Evolutionary conservation across 2,329 filamentous ascomycete genomes (phyloP).

Genomic region (Aspergillus thermomutatus): DNA sequence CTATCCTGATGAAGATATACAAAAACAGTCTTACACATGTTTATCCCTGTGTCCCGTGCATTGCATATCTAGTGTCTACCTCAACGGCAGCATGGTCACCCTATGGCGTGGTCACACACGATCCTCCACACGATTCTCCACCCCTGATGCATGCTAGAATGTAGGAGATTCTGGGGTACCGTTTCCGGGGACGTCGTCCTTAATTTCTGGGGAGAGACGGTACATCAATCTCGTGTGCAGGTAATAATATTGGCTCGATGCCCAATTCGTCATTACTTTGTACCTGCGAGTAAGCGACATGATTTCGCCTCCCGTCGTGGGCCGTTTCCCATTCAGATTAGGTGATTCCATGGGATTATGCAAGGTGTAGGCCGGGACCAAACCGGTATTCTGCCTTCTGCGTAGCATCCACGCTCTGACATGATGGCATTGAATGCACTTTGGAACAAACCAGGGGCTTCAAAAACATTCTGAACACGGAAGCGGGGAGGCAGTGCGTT

Average conservation of each 20-base stretch:
- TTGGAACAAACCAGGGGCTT: background rate
- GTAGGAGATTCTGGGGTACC: no score
- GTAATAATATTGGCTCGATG: no score
- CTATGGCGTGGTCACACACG: no score
- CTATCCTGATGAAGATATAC: background rate
- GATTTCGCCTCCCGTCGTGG: background rate
- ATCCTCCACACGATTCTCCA: no score
- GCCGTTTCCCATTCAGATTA: background rate
- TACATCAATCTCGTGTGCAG: no score
- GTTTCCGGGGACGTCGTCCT: no score
- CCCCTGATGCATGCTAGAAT: no score
- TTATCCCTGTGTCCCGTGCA: background rate
- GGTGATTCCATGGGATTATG: background rate
- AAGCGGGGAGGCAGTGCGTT: background rate
- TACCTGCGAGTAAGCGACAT: background rate
- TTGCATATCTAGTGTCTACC: no score
- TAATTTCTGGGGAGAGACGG: no score
- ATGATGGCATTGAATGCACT: no score
- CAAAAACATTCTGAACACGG: background rate
- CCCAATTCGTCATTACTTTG: no score
- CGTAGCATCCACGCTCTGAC: background rate
- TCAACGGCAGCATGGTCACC: no score
- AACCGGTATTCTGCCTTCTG: background rate
- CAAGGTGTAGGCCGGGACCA: background rate
- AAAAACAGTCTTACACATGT: background rate